Base-by-base conservation (phyloP, 805 yeast species). In the Starmerella apicola region DNA sequence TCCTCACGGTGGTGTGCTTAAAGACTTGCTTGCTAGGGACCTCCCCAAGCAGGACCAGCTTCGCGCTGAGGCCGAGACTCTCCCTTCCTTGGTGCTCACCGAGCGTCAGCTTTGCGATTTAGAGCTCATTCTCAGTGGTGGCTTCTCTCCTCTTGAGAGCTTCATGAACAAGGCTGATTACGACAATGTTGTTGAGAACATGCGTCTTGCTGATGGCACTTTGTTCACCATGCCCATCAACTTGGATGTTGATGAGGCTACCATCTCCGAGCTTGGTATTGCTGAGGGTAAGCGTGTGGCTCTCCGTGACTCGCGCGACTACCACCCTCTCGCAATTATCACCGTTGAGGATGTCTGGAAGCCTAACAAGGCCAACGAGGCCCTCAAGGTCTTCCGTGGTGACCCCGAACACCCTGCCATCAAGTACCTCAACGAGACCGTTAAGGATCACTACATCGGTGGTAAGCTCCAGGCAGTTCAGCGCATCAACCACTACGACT, bases 341-440 rank as follows among this genome's bases (percentile, higher is more conserved):
- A 79, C 93, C 9, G 67, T 86, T 19, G 75, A 70, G 43, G 91
- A 85, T 48, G 72, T 82, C 25, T 86, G 80, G 67, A 68, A 68
- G 53, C 95, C 95, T 51, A 70, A 86, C 62, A 88, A 88, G 68
- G 55, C 64, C 41, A 58, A 59, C 16, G 97, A 86, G 66, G 95
- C 95, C 38, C 62, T 73, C 50, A 71, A 78, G 57, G 96, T 85
- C 22, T 88, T 84, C 65, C 76, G 96, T 60, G 97, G 96, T 46
- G 96, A 88, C 60, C 86, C 93, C 33, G 96, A 88, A 61, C 97
- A 86, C 63, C 96, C 96, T 17, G 96, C 96, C 10, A 68, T 81
- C 54, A 69, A 67, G 53, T 86, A 81, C 63, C 67, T 86, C 51
- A 57, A 62, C 55, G 76, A 81, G 46, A 66, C 70, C 37, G 86